phyloP scores from a whole-genome alignment of 2,329 filamentous ascomycete species.

The Blastomyces emzantsi region DNA sequence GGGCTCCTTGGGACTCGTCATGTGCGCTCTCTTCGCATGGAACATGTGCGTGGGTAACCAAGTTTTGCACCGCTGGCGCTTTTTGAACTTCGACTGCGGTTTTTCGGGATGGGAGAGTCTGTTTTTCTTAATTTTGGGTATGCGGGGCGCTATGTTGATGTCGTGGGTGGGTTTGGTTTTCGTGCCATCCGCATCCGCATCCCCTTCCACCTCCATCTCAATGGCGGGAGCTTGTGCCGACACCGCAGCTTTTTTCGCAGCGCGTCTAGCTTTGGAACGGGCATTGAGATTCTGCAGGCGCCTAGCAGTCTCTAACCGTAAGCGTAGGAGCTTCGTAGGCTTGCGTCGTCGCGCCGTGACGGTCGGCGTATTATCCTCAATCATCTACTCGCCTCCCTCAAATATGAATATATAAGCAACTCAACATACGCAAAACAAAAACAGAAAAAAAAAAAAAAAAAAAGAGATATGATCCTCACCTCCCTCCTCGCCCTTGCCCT shows the following conservation, averaged over 20 bases:
- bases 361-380: constrained; percentile 81
- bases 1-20: constrained; percentile 69
- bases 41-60: constrained; percentile 94
- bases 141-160: constrained; percentile 30
- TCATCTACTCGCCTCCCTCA: constrained; percentile 50
- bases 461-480: constrained; percentile 26
- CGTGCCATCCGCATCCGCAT: not conserved
- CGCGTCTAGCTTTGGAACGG: constrained; percentile 34
- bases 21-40: constrained; percentile 83
- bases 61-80: constrained; percentile 77
- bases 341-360: constrained; percentile 50
- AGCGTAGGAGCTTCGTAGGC: constrained; percentile 37
- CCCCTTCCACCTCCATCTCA: constrained; percentile 13
- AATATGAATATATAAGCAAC: not conserved
- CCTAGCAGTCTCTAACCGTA: constrained; percentile 66
- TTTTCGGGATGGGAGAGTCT: constrained; percentile 54
- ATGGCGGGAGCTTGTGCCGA: constrained; percentile 19
- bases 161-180: constrained; percentile 18
- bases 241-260: constrained; percentile 35
- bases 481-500: constrained; percentile 58
- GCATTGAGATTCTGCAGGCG: constrained; percentile 54
- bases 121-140: constrained; percentile 62
- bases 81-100: constrained; percentile 65
- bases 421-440: not conserved
- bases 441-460: constrained; percentile 4